Base-by-base conservation (phyloP, 306 rosid genomes). In the Quercus suber region DNA sequence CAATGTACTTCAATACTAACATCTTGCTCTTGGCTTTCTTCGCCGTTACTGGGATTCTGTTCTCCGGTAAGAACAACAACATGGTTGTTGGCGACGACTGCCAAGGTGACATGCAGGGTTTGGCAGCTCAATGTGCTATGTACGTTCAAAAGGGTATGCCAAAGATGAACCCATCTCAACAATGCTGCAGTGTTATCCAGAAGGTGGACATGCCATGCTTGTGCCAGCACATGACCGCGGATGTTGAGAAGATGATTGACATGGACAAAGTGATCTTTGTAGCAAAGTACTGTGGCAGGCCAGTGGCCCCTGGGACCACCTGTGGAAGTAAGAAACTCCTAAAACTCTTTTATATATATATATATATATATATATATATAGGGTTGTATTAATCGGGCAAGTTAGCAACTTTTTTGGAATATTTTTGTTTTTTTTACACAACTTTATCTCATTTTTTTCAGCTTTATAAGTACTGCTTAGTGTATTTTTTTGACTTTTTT, bases 271-370 rank as follows among this genome's bases (percentile, higher is more conserved):
- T 73, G 17, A 31, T 77, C 28, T 41, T 67, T 69, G 74, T 77
- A 23, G 80, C 78, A 0, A 5, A 63, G 37, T 25, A 4, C 35
- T 84, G 87, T 59, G 71, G 82, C 37, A 58, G 8, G 33, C 57
- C 76, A 45, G 30, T 77, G 31, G 43, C 63, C 23, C 25, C 17
- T n/a, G 80, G 84, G 23, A 73, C n/a, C 13, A 59, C 80, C 18
- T 77, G 84, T 84, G 82, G 82, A 73, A 79, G 86, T 78, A 82
- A 73, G 79, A 52, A 7, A 45, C 17, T 45, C 15, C 0, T 12
- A 9, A 3, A 45, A 9, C 53, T 45, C 53, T 45, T 45, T 23
- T 23, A 23, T 23, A 23, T 23, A 23, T 23, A 23, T 23, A 23
- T 23, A 21, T 21, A n/a, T n/a, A n/a, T n/a, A n/a, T n/a, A n/a